phyloP scores from a whole-genome alignment of 2,329 filamentous ascomycete genomes.

The Colletotrichum cereale region DNA sequence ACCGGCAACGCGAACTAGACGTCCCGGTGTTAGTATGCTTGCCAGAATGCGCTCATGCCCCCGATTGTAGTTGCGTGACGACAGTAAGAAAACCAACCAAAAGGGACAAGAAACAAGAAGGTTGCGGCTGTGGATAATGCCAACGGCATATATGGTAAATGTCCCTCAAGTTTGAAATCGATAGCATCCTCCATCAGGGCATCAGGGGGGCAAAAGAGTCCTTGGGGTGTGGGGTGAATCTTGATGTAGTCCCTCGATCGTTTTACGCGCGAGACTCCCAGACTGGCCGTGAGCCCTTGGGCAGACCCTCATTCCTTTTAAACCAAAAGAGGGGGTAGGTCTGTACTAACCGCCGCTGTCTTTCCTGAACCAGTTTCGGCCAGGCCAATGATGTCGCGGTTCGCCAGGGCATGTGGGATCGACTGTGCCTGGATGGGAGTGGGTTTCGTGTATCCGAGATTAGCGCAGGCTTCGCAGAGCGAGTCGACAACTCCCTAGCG shows the following conservation, averaged over 20 bases:
- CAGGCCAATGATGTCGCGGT: constrained; percentile 90
- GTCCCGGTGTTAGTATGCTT: neutral
- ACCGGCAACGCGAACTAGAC: constrained; percentile 86
- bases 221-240: neutral
- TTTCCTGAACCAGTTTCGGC: constrained; percentile 97
- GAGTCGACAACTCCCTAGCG: constrained; percentile 82
- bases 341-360: constrained; percentile 74
- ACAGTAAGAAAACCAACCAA: neutral
- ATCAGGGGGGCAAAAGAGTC: too few relatives aligned
- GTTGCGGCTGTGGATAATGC: neutral
- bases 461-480: constrained; percentile 88
- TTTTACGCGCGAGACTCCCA: neutral
- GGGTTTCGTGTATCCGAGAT: constrained; percentile 84
- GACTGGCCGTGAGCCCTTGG: neutral
- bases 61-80: neutral
- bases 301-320: neutral
- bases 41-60: neutral
- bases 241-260: neutral
- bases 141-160: neutral
- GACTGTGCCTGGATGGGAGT: constrained; percentile 91
- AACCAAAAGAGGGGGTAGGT: neutral
- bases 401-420: constrained; percentile 83
- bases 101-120: neutral
- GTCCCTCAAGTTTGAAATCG: neutral
- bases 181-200: neutral